Conservation (phyloP, 352 stramenopile genomes). For the Phytophthora foliorum region DNA sequence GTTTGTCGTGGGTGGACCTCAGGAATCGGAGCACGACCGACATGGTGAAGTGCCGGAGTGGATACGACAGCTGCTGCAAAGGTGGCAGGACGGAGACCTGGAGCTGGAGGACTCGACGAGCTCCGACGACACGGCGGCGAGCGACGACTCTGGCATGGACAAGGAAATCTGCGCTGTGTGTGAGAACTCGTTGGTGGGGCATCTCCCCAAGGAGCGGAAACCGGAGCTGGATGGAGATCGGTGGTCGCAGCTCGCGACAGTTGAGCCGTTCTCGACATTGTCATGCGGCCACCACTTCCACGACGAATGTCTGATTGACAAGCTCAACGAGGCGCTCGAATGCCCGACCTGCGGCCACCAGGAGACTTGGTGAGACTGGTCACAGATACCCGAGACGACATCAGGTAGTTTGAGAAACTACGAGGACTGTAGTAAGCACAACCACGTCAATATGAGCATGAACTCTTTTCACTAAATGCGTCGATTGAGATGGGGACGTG, state of each 20-base stretch:
- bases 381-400: neutral
- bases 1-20: constrained; percentile 35
- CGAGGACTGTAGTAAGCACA: constrained; percentile 1
- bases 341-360: constrained; percentile 61
- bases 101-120: constrained; percentile 22
- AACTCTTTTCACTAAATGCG: neutral
- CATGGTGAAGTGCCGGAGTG: constrained; percentile 27
- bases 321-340: constrained; percentile 63
- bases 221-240: constrained; percentile 12
- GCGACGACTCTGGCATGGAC: constrained; percentile 18
- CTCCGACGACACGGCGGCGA: constrained; percentile 26
- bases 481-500: neutral
- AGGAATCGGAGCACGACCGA: constrained; percentile 13
- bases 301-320: constrained; percentile 71
- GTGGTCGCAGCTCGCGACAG: constrained; percentile 14
- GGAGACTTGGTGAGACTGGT: constrained; percentile 22
- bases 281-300: constrained; percentile 75
- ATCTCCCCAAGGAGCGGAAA: constrained; percentile 9
- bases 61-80: constrained; percentile 32
- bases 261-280: constrained; percentile 51
- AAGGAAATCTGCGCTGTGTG: constrained; percentile 34
- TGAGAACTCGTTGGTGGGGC: constrained; percentile 24
- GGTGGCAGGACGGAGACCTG: constrained; percentile 38
- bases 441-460: neutral
- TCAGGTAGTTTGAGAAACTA: constrained; percentile 3